phyloP scores from a whole-genome alignment of 768 basidiomycete species.

The Russula sp. region DNA sequence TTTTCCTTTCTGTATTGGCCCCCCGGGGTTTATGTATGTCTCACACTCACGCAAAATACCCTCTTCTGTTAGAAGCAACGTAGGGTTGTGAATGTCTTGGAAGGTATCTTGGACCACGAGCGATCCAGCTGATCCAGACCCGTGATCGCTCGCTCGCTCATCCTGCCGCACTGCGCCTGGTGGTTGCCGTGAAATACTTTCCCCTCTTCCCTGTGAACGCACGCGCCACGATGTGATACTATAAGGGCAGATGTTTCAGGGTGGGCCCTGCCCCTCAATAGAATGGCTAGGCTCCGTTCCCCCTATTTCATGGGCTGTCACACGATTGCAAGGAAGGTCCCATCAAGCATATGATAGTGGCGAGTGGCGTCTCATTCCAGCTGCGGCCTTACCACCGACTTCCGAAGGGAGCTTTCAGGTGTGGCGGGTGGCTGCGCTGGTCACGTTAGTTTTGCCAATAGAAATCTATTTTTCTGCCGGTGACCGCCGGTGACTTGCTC shows the following conservation, averaged over 20 bases:
- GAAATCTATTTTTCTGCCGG: no score
- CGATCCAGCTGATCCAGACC: constrained; percentile 18
- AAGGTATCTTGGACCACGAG: constrained; percentile 44
- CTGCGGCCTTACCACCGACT: background rate
- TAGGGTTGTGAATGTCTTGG: constrained; percentile 64
- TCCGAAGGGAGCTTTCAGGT: background rate
- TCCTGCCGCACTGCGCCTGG: background rate
- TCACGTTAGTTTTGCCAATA: no score
- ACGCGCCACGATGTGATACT: constrained; percentile 6
- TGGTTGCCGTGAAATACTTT: background rate
- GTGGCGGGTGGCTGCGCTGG: no score
- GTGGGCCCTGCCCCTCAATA: constrained; percentile 4
- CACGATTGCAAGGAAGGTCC: background rate
- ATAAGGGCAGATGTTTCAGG: constrained; percentile 14
- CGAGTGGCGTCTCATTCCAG: background rate
- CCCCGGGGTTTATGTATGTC: background rate
- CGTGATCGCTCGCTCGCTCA: constrained; percentile 8
- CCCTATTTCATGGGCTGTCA: constrained; percentile 8
- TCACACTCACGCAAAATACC: constrained; percentile 4
- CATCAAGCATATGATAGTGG: background rate
- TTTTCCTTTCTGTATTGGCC: background rate
- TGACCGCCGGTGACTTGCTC: no score
- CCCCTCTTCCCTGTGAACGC: background rate
- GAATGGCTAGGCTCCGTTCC: constrained; percentile 6
- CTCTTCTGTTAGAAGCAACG: constrained; percentile 55